These are phyloP conservation scores for Pyrenochaeta sp. DNA, from an alignment of 2,329 filamentous ascomycete genomes.

Conservation along the genomic window DNA sequence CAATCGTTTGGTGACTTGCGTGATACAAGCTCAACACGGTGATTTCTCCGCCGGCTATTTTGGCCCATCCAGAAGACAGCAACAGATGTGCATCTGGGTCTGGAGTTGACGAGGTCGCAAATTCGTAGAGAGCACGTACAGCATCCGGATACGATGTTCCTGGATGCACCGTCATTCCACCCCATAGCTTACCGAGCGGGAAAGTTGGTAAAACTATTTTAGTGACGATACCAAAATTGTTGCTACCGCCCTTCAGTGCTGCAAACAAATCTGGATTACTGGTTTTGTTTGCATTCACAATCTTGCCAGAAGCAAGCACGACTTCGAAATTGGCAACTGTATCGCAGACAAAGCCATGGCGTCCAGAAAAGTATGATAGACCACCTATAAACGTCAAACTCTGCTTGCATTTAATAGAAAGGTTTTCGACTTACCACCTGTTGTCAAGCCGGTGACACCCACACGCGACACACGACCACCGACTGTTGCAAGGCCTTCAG, in stretches of 20 bases:
- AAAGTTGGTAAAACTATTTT: constrained; percentile 21
- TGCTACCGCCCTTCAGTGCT: constrained; percentile 43
- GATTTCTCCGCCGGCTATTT: background rate
- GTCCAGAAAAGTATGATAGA: background rate
- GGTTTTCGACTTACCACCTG: constrained; percentile 26
- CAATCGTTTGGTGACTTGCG: background rate
- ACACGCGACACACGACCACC: constrained; percentile 33
- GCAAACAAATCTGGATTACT: constrained; percentile 37
- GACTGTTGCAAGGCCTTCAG: constrained; percentile 24
- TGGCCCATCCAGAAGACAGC: background rate
- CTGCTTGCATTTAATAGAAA: background rate
- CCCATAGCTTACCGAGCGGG: constrained; percentile 15
- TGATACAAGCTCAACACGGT: background rate
- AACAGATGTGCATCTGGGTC: background rate
- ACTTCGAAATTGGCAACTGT: constrained; percentile 38
- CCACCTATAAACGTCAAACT: background rate
- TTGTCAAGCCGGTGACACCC: constrained; percentile 32
- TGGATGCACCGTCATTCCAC: constrained; percentile 2
- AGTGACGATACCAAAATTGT: constrained; percentile 40
- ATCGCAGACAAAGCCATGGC: constrained; percentile 17
- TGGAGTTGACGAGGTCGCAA: background rate
- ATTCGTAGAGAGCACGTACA: background rate
- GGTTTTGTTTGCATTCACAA: constrained; percentile 21
- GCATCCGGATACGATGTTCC: background rate
- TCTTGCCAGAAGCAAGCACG: constrained; percentile 48